phyloP scores from a whole-genome alignment of 106 monocot genomes.

The Dendrobium catenatum region DNA sequence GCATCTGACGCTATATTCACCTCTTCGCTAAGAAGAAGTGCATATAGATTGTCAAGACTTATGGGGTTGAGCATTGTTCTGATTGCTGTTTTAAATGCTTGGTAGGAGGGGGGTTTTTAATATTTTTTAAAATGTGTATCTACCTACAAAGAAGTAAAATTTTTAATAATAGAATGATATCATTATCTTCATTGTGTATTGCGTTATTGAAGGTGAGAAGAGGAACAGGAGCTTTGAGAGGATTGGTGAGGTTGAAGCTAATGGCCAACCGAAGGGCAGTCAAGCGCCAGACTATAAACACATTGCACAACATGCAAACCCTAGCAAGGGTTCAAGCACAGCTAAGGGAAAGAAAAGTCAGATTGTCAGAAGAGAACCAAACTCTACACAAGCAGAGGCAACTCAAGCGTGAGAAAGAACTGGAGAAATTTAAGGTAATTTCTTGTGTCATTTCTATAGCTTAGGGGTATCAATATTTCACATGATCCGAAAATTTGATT shows the following conservation, averaged over 20 bases:
- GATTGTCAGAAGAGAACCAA: constrained; percentile 79
- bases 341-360: constrained; percentile 52
- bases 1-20: no score
- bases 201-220: constrained; percentile 46
- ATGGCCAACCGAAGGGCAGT: constrained; percentile 47
- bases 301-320: constrained; percentile 55
- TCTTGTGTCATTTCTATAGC: not conserved
- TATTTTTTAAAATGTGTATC: no score
- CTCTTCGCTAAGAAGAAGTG: no score
- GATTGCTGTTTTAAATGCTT: no score
- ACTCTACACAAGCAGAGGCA: constrained; percentile 65
- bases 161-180: not conserved
- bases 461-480: no score
- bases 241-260: constrained; percentile 60
- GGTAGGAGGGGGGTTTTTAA: no score
- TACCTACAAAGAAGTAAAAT: no score
- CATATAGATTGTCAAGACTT: no score
- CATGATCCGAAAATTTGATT: no score
- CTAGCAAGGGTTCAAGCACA: constrained; percentile 67
- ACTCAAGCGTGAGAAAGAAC: constrained; percentile 61
- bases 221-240: constrained; percentile 48
- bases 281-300: constrained; percentile 48
- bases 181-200: not conserved
- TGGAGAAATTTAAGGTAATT: constrained; percentile 55
- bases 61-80: no score